phyloP scores from a whole-genome alignment of 345 rosid species.

The Melaleuca alternifolia region DNA sequence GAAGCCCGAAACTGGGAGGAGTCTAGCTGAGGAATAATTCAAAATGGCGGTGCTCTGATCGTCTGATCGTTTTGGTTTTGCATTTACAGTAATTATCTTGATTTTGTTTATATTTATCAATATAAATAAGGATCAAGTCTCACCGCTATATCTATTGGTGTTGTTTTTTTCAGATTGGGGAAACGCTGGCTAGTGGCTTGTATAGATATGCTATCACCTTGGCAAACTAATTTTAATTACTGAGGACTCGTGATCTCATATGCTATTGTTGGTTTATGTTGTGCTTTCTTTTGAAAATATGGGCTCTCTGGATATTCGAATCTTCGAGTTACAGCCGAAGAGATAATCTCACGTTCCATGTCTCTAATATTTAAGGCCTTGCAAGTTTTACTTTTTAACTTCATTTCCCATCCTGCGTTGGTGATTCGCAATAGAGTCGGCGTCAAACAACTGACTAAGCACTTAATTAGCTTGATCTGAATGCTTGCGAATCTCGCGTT shows the following conservation, averaged over 20 bases:
- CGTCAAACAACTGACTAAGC: too few relatives aligned
- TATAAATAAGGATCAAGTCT: too few relatives aligned
- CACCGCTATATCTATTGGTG: too few relatives aligned
- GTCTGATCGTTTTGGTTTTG: too few relatives aligned
- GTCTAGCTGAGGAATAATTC: neutral
- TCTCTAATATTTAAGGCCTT: neutral
- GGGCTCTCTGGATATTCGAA: neutral
- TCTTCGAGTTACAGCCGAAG: neutral
- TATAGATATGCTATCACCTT: neutral
- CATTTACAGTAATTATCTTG: too few relatives aligned
- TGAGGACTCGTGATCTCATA: neutral
- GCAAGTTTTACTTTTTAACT: neutral
- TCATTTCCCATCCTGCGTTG: accelerated
- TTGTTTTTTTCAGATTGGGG: too few relatives aligned
- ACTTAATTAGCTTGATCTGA: too few relatives aligned
- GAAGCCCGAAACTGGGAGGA: accelerated
- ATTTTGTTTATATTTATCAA: too few relatives aligned
- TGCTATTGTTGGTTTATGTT: neutral
- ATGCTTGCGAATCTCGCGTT: too few relatives aligned
- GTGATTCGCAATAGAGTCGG: too few relatives aligned
- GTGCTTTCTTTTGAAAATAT: neutral
- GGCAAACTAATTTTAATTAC: neutral
- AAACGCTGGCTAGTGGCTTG: too few relatives aligned
- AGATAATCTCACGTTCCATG: neutral
- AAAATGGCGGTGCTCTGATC: neutral